Conservation (phyloP, 768 basidiomycete species). For the Kwoniella newhampshirensis region DNA sequence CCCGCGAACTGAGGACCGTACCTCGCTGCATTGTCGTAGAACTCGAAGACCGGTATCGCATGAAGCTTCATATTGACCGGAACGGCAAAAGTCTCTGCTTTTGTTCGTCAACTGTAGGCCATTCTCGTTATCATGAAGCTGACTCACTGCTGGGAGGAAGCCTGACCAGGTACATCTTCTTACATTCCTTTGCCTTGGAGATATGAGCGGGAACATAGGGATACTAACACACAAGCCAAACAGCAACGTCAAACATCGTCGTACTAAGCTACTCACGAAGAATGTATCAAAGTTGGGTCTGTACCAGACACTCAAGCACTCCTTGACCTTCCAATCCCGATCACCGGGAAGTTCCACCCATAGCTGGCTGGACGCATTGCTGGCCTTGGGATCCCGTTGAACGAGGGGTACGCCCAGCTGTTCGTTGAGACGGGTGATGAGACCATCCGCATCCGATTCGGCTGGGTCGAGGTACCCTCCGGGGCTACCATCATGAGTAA, state of each 20-base stretch:
- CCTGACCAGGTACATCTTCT: constrained; percentile 90
- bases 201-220: constrained; percentile 94
- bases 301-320: constrained; percentile 98
- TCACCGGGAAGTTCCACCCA: constrained; percentile 63
- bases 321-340: constrained; percentile 94
- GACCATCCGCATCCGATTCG: constrained; percentile 86
- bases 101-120: background rate
- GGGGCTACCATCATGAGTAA: constrained; percentile 61
- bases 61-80: constrained; percentile 99
- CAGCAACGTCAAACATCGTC: background rate
- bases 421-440: constrained; percentile 83
- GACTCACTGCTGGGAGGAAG: constrained; percentile 89
- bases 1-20: constrained; percentile 89
- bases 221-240: no score
- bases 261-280: constrained; percentile 68
- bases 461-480: constrained; percentile 98
- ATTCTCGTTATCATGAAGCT: background rate
- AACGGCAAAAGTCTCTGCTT: constrained; percentile 85
- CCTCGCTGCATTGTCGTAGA: constrained; percentile 95
- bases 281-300: constrained; percentile 98
- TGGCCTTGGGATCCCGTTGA: background rate
- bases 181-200: constrained; percentile 96
- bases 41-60: constrained; percentile 91
- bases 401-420: constrained; percentile 62
- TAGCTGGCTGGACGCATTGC: background rate